A percentile compares a stretch with the other conserved stretches of the same genome.
phyloP scores from a whole-genome alignment of 352 stramenopile genomes.

The Pythium monospermum region DNA sequence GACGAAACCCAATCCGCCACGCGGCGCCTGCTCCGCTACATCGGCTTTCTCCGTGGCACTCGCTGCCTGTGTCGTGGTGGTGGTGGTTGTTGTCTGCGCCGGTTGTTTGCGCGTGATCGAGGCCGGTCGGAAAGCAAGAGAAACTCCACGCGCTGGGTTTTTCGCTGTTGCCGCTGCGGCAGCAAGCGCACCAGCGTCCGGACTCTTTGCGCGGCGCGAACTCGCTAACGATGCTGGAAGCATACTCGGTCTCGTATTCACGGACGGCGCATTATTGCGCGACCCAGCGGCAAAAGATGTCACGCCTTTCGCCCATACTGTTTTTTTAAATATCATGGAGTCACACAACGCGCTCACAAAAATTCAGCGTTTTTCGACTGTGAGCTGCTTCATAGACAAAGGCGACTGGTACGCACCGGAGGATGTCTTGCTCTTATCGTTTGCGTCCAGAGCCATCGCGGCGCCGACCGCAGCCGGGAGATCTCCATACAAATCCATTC shows the following conservation, averaged over 20 bases:
- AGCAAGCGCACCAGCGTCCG: conserved; percentile 5
- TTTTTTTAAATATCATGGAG: background rate
- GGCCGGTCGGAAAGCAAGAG: conserved; percentile 52
- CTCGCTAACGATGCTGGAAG: conserved; percentile 38
- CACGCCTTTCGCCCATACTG: conserved; percentile 46
- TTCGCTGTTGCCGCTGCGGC: conserved; percentile 11
- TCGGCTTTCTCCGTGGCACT: background rate
- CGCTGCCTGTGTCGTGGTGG: background rate
- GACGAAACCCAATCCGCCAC: conserved; percentile 81
- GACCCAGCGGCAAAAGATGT: conserved; percentile 1
- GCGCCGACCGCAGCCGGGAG: conserved; percentile 64
- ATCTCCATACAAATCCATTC: conserved; percentile 79
- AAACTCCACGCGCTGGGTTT: conserved; percentile 18
- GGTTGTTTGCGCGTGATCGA: conserved; percentile 40
- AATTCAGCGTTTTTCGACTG: no score
- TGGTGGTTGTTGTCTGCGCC: background rate
- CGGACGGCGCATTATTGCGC: background rate
- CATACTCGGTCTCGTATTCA: conserved; percentile 38
- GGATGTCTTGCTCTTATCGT: conserved; percentile 43
- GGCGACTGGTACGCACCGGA: background rate
- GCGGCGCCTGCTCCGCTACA: conserved; percentile 35
- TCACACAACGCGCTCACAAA: conserved; percentile 2
- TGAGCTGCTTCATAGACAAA: background rate
- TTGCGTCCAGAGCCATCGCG: conserved; percentile 35
- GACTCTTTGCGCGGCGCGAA: conserved; percentile 37